Conservation (phyloP, 2,329 filamentous ascomycete species). For the Neopestalotiopsis sp. region DNA sequence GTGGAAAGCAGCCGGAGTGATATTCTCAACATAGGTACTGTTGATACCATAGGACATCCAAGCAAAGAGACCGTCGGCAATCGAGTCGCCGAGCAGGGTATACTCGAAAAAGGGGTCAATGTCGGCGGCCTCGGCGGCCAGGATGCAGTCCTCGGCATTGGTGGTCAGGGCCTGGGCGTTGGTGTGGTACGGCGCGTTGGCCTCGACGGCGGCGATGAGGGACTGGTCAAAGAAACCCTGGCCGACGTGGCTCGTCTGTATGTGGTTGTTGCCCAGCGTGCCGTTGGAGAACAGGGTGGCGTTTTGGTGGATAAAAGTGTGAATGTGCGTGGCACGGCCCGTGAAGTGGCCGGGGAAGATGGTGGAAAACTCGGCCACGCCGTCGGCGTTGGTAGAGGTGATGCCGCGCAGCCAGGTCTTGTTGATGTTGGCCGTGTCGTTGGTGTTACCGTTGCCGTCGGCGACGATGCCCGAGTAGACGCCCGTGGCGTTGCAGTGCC, state of each 20-base stretch:
- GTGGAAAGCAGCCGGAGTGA: conserved; percentile 26
- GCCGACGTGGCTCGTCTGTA: conserved; percentile 61
- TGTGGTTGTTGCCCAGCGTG: conserved; percentile 46
- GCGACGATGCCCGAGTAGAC: conserved; percentile 52
- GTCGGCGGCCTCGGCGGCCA: neutral
- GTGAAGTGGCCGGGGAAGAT: conserved; percentile 51
- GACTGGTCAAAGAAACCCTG: conserved; percentile 69
- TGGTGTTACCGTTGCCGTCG: conserved; percentile 46
- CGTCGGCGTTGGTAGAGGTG: conserved; percentile 43
- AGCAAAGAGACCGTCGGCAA: conserved; percentile 10
- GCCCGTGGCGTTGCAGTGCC: conserved; percentile 51
- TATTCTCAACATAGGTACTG: conserved; percentile 20
- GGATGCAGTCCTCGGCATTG: neutral
- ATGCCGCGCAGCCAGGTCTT: conserved; percentile 47
- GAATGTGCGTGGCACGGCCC: conserved; percentile 51
- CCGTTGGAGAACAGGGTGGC: conserved; percentile 43
- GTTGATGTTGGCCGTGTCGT: conserved; percentile 47
- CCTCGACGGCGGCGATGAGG: conserved; percentile 46
- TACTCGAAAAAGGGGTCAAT: conserved; percentile 13
- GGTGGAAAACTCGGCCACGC: conserved; percentile 46
- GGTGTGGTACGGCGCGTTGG: neutral
- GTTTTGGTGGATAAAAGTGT: conserved; percentile 50
- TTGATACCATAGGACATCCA: conserved; percentile 46
- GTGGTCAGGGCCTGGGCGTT: neutral
- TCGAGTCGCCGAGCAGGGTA: conserved; percentile 1